Percentiles rank a stretch among this genome's conserved stretches.
Conservation (phyloP, 805 yeast species). For the Wickerhamomyces hampshirensis region DNA sequence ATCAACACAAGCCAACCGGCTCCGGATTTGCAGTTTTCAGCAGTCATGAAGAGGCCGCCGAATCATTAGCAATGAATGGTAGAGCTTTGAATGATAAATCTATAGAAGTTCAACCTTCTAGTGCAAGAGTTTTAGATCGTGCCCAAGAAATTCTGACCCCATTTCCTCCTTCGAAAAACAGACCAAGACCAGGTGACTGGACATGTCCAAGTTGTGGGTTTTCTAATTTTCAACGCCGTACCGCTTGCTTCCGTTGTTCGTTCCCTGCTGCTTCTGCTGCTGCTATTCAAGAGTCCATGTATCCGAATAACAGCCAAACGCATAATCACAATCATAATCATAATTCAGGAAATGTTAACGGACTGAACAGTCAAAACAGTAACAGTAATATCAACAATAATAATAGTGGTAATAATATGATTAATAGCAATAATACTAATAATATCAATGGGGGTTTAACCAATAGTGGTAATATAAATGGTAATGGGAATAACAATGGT, state of each 20-base stretch:
- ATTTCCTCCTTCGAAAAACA: conserved; percentile 78
- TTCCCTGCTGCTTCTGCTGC: conserved; percentile 78
- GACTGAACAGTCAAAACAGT: conserved; percentile 2
- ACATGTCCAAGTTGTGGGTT: conserved; percentile 96
- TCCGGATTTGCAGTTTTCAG: conserved; percentile 85
- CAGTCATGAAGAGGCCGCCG: conserved; percentile 81
- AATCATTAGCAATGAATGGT: conserved; percentile 76
- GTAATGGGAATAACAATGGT: conserved; percentile 15
- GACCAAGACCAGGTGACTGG: conserved; percentile 98
- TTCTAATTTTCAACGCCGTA: conserved; percentile 88
- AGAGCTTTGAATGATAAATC: conserved; percentile 65
- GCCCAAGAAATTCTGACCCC: conserved; percentile 80
- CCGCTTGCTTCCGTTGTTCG: conserved; percentile 90
- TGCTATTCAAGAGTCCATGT: conserved; percentile 56
- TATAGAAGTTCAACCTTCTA: conserved; percentile 84
- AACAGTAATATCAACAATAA: conserved; percentile 10
- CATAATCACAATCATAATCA: conserved; percentile 2
- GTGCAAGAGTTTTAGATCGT: conserved; percentile 67
- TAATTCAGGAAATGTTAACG: too few species aligned
- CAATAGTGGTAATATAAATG: too few species aligned
- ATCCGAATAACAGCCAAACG: conserved; percentile 6
- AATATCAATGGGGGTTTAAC: conserved; percentile 2
- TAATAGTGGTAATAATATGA: conserved; percentile 11
- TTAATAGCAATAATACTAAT: conserved; percentile 8
- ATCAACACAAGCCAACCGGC: conserved; percentile 44